phyloP scores from a whole-genome alignment of 2,329 filamentous ascomycete species.

The Fulvia fulva region DNA sequence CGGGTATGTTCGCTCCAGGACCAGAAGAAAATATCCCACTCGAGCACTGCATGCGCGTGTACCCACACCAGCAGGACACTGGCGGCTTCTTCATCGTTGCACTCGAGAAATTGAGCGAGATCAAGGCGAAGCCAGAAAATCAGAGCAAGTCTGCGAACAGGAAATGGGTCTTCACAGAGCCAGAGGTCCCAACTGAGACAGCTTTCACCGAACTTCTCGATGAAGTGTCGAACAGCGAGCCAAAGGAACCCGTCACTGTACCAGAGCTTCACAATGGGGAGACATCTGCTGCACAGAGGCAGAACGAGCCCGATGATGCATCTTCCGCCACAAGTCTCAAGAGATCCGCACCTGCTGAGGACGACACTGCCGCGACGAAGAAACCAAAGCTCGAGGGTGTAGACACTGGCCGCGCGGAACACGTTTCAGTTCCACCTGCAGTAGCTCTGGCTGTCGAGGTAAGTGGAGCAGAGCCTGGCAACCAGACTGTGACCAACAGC shows the following conservation, averaged over 20 bases:
- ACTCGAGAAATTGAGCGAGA: slow-evolving; percentile 84
- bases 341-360: slow-evolving; percentile 39
- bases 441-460: slow-evolving; percentile 18
- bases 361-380: slow-evolving; percentile 35
- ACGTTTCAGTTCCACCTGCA: slow-evolving; percentile 22
- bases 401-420: slow-evolving; percentile 14
- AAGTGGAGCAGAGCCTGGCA: slow-evolving; percentile 15
- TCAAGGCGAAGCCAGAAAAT: slow-evolving; percentile 70
- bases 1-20: slow-evolving; percentile 78
- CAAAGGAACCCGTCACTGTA: slow-evolving; percentile 14
- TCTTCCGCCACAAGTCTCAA: slow-evolving; percentile 28
- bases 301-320: slow-evolving; percentile 17
- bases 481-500: slow-evolving; percentile 7
- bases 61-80: slow-evolving; percentile 92
- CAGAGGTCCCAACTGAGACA: slow-evolving; percentile 21
- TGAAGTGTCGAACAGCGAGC: slow-evolving; percentile 34
- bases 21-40: slow-evolving; percentile 63
- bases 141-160: slow-evolving; percentile 43
- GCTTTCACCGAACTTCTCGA: slow-evolving; percentile 39
- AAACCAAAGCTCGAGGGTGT: slow-evolving; percentile 23
- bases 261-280: slow-evolving; percentile 6
- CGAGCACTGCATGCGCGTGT: slow-evolving; percentile 88
- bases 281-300: slow-evolving; percentile 14
- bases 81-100: slow-evolving; percentile 97
- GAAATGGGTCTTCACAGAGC: slow-evolving; percentile 28